Conservation (phyloP, 1,139 yeast species). For the Yamadazyma buinensis region DNA sequence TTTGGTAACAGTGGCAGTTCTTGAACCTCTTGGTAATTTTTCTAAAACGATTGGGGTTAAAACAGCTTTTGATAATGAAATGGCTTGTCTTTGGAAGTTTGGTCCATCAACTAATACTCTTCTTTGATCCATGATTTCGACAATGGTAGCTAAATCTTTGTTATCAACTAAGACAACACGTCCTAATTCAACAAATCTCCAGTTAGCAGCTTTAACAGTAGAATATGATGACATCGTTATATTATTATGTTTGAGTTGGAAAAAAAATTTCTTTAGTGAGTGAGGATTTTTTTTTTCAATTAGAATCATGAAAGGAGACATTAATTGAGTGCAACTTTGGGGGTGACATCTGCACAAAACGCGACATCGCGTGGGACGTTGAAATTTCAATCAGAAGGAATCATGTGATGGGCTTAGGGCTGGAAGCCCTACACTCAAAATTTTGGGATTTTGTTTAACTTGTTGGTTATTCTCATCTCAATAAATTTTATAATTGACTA, state of each 20-base stretch:
- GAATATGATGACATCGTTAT: conserved; percentile 38
- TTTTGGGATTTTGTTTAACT: no score
- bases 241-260: conserved; percentile 7
- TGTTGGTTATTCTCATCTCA: no score
- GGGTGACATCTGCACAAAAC: no score
- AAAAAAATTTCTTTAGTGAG: conserved; percentile 14
- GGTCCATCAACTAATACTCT: conserved; percentile 99
- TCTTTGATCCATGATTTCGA: conserved; percentile 98
- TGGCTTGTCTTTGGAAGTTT: conserved; percentile 88
- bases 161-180: conserved; percentile 93
- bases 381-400: no score
- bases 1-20: conserved; percentile 81
- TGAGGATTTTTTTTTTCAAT: conserved; percentile 5
- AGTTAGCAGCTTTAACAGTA: conserved; percentile 93
- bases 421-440: no score
- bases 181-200: conserved; percentile 99
- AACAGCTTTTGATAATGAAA: conserved; percentile 72
- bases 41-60: conserved; percentile 89
- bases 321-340: no score
- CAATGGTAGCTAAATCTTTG: conserved; percentile 86
- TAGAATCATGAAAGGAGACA: no score
- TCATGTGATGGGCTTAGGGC: no score
- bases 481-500: no score
- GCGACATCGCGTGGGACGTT: no score
- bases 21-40: conserved; percentile 90